These are phyloP conservation scores for Peziza echinospora DNA, from an alignment of 495 filamentous ascomycete species.

Conservation along the genomic window DNA sequence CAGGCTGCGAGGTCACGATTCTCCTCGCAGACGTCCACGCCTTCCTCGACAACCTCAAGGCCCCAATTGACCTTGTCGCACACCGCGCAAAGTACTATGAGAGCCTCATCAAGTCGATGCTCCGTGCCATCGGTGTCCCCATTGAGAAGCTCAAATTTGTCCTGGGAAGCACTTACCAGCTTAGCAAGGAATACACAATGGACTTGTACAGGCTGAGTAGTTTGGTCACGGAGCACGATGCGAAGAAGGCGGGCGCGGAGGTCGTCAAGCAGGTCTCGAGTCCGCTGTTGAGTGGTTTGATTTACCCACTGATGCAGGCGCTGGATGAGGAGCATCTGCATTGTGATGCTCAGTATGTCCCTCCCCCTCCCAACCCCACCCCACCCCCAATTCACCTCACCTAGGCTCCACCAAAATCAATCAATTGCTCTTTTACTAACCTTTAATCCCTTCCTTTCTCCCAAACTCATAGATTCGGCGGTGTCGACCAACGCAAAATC, in stretches of 20 bases:
- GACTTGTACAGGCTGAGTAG: constrained; percentile 45
- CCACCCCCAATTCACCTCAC: too few species aligned
- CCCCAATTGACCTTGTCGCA: constrained; percentile 71
- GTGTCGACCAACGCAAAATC: constrained; percentile 76
- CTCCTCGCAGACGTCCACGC: constrained; percentile 67
- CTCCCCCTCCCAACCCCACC: constrained; percentile 26
- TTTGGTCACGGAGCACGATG: constrained; percentile 41
- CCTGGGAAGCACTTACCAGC: constrained; percentile 67
- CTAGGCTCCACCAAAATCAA: too few species aligned
- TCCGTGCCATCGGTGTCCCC: constrained; percentile 48
- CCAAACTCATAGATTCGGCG: constrained; percentile 25
- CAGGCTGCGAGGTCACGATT: constrained; percentile 61
- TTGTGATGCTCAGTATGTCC: constrained; percentile 47
- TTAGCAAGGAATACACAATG: constrained; percentile 44
- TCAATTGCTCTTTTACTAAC: too few species aligned
- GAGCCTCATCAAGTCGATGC: constrained; percentile 38
- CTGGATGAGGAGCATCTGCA: constrained; percentile 79
- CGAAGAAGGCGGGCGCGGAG: constrained; percentile 74
- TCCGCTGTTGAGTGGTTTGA: constrained; percentile 50
- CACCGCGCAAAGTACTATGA: constrained; percentile 53
- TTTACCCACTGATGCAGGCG: constrained; percentile 79
- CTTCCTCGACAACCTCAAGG: constrained; percentile 67
- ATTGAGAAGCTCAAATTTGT: constrained; percentile 68
- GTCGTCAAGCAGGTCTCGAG: constrained; percentile 76
- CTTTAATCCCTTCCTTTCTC: neutral